A percentile compares a stretch with the other conserved stretches of the same genome.
phyloP scores from a whole-genome alignment of 2,329 filamentous ascomycete genomes.

The Lasiodiplodia hormozganensis region DNA sequence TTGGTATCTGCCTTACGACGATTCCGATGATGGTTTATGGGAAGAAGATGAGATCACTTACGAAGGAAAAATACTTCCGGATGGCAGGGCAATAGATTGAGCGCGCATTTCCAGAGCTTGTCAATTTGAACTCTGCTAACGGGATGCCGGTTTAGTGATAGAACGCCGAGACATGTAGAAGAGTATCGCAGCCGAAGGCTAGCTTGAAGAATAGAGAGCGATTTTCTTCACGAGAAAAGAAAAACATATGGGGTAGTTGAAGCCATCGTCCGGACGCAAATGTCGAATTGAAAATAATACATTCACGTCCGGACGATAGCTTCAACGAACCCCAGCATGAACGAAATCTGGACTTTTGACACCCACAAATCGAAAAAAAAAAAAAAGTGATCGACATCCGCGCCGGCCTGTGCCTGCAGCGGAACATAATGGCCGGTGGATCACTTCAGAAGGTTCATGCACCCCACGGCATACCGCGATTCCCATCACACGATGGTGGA shows the following conservation, averaged over 20 bases:
- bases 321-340: no score
- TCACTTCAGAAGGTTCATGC: not conserved
- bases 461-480: not conserved
- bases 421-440: not conserved
- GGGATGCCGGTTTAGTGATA: not conserved
- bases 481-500: not conserved
- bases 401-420: not conserved
- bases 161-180: not conserved
- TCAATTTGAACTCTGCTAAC: not conserved
- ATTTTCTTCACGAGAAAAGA: no score
- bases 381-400: not conserved
- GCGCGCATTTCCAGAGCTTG: not conserved
- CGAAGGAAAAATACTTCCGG: not conserved
- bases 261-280: no score
- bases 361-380: not conserved
- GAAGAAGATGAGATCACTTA: not conserved
- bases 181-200: not conserved
- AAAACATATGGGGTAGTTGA: no score
- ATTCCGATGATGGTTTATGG: constrained; percentile 11
- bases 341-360: no score
- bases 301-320: no score
- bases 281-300: no score
- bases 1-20: constrained; percentile 38
- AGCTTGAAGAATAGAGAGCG: no score
- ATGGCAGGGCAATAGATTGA: not conserved